phyloP scores from a whole-genome alignment of 345 rosid species.

The Litchi chinensis region DNA sequence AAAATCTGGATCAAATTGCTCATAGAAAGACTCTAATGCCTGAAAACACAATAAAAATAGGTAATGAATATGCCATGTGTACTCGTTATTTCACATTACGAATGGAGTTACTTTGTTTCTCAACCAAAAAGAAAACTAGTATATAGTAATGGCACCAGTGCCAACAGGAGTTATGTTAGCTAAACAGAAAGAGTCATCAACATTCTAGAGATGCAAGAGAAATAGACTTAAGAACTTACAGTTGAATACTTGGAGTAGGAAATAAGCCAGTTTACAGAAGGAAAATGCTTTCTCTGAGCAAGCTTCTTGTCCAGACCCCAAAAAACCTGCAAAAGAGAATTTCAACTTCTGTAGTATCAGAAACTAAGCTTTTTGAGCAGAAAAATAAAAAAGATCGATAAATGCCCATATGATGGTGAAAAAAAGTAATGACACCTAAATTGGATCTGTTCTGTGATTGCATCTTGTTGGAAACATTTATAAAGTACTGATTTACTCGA shows the following conservation, averaged over 20 bases:
- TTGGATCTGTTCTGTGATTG: background rate
- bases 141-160: background rate
- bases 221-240: constrained; percentile 47
- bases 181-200: background rate
- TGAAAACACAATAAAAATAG: constrained; percentile 31
- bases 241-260: constrained; percentile 96
- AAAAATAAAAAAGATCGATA: background rate
- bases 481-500: background rate
- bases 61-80: background rate
- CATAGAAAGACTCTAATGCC: constrained; percentile 98
- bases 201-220: background rate
- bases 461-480: background rate
- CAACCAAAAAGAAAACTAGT: background rate
- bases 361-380: background rate
- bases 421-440: background rate
- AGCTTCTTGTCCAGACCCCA: constrained; percentile 99
- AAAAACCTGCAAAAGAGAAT: constrained; percentile 70
- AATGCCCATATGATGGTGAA: background rate
- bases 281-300: constrained; percentile 99
- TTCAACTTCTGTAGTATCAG: constrained; percentile 4
- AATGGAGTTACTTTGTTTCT: background rate
- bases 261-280: constrained; percentile 99
- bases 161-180: background rate
- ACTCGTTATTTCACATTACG: background rate
- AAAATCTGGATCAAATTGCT: constrained; percentile 95